A percentile compares a stretch with the other conserved stretches of the same genome.
Conservation (phyloP, 2,329 filamentous ascomycete species). For the Aspergillus sp. region DNA sequence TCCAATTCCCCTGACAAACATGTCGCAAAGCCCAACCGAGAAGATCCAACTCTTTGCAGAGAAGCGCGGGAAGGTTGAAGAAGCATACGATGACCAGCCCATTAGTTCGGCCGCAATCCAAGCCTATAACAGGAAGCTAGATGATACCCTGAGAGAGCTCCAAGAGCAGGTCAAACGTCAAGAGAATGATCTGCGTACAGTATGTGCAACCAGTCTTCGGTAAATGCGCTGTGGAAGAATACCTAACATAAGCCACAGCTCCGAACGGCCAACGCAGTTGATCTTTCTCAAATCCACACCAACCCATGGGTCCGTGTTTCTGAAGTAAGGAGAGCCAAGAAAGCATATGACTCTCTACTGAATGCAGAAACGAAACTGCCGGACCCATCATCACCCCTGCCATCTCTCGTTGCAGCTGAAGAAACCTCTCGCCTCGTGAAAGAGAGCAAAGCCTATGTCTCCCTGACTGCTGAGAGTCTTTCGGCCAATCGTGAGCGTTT, state of each 20-base stretch:
- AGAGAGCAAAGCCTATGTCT: conserved; percentile 62
- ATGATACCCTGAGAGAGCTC: conserved; percentile 66
- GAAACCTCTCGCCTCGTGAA: conserved; percentile 62
- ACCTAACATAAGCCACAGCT: conserved; percentile 27
- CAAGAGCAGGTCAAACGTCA: conserved; percentile 52
- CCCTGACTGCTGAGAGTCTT: conserved; percentile 41
- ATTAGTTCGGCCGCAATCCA: conserved; percentile 27
- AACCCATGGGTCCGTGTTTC: conserved; percentile 33
- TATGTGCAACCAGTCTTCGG: conserved; percentile 21
- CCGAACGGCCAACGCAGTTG: conserved; percentile 27
- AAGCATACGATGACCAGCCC: conserved; percentile 28
- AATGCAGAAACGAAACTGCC: conserved; percentile 65
- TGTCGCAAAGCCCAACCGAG: conserved; percentile 29
- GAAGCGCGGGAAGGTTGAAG: conserved; percentile 33
- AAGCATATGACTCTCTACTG: conserved; percentile 64
- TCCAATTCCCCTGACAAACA: conserved; percentile 22
- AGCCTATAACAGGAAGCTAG: conserved; percentile 46
- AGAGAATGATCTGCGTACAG: conserved; percentile 47
- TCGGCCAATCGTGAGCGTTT: conserved; percentile 37
- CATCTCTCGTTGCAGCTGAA: conserved; percentile 68
- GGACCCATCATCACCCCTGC: conserved; percentile 63
- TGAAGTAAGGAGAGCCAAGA: conserved; percentile 56
- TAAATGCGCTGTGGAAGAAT: neutral
- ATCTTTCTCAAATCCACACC: conserved; percentile 28
- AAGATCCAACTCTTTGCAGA: conserved; percentile 35